These are phyloP conservation scores for Trichoderma gamsii DNA, from an alignment of 495 filamentous ascomycete species.

Conservation along the genomic window DNA sequence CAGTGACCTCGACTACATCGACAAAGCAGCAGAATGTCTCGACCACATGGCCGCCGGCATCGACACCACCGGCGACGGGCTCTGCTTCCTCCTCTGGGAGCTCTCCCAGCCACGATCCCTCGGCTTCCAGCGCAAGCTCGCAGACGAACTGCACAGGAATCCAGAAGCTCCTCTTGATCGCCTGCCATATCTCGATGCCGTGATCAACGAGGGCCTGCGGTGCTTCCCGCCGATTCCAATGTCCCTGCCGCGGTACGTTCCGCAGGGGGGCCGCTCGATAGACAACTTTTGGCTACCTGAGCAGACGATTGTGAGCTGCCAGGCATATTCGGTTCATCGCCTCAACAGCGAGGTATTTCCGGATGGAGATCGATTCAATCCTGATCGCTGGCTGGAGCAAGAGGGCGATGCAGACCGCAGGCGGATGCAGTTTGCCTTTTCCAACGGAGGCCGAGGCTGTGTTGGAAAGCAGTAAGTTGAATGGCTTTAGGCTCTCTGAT, in stretches of 20 bases:
- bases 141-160: slow-evolving; percentile 40
- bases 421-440: slow-evolving; percentile 46
- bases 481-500: neutral
- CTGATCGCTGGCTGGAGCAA: slow-evolving; percentile 58
- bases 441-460: slow-evolving; percentile 51
- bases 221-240: slow-evolving; percentile 61
- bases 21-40: slow-evolving; percentile 43
- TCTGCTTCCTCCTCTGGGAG: slow-evolving; percentile 63
- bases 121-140: slow-evolving; percentile 40
- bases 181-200: slow-evolving; percentile 54
- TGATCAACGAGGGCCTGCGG: slow-evolving; percentile 54
- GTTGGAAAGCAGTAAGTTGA: slow-evolving; percentile 49
- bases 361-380: slow-evolving; percentile 48
- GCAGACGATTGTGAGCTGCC: slow-evolving; percentile 47
- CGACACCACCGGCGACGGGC: slow-evolving; percentile 59
- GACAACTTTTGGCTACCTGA: slow-evolving; percentile 43
- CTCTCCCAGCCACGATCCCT: slow-evolving; percentile 49
- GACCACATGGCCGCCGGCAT: slow-evolving; percentile 57
- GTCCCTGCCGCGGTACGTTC: slow-evolving; percentile 58
- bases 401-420: slow-evolving; percentile 44
- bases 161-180: slow-evolving; percentile 39
- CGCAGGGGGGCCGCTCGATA: slow-evolving; percentile 43
- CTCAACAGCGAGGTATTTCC: slow-evolving; percentile 50
- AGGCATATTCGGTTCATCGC: slow-evolving; percentile 49
- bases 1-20: slow-evolving; percentile 29